These are phyloP conservation scores for Dactylis glomerata DNA, from an alignment of 176 grass and related monocot genomes.

Conservation along the genomic window DNA sequence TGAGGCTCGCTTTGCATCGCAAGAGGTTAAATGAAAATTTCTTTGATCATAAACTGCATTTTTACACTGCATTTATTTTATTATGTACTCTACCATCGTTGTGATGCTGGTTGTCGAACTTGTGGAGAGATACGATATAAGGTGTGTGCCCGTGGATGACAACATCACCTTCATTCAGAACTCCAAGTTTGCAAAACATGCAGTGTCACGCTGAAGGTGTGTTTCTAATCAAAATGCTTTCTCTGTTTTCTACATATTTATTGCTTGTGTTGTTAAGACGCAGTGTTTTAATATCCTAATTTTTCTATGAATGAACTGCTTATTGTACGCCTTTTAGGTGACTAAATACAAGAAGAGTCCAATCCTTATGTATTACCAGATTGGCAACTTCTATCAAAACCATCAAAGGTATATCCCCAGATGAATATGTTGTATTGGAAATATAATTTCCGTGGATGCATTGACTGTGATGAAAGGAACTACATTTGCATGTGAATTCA, in stretches of 20 bases:
- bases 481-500: no score
- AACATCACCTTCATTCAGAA: constrained; percentile 71
- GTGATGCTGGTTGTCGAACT: constrained; percentile 73
- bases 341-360: constrained; percentile 73
- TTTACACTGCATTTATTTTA: background rate
- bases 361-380: constrained; percentile 82
- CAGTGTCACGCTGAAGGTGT: constrained; percentile 60
- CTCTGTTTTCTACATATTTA: background rate
- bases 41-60: background rate
- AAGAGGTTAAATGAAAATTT: constrained; percentile 36
- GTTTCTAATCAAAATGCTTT: constrained; percentile 5
- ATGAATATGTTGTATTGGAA: background rate
- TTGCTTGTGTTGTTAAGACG: background rate
- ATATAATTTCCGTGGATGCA: no score
- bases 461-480: no score
- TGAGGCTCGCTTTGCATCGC: constrained; percentile 50
- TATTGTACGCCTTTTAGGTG: constrained; percentile 47
- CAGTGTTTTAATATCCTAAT: background rate
- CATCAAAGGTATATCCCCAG: constrained; percentile 62
- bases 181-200: constrained; percentile 54
- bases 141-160: constrained; percentile 41
- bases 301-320: background rate
- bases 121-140: constrained; percentile 59
- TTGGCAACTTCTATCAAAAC: constrained; percentile 88
- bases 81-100: constrained; percentile 25